Conservation (phyloP, 768 basidiomycete genomes). For the Suillus americanus region DNA sequence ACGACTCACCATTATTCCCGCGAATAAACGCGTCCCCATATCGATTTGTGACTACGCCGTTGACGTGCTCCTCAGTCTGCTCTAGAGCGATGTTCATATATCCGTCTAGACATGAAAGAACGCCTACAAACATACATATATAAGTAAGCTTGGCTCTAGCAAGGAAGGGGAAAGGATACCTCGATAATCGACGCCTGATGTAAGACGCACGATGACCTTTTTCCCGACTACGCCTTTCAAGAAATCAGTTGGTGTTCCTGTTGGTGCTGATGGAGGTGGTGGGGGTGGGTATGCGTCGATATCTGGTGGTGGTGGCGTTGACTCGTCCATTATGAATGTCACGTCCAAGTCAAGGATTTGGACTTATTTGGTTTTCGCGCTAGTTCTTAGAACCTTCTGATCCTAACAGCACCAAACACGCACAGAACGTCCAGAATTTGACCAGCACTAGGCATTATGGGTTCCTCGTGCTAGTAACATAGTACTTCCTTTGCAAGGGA, state of each 20-base stretch:
- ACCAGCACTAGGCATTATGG: too few species aligned
- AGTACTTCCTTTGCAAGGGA: too few species aligned
- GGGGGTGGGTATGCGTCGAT: conserved; percentile 42
- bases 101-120: conserved; percentile 93
- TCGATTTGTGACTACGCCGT: conserved; percentile 80
- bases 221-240: conserved; percentile 97
- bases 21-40: conserved; percentile 97
- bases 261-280: conserved; percentile 40
- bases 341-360: conserved; percentile 13
- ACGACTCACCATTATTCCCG: conserved; percentile 79
- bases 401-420: too few species aligned
- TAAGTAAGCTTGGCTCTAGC: not conserved
- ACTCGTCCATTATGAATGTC: conserved; percentile 24
- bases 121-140: conserved; percentile 47
- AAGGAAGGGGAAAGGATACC: conserved; percentile 45
- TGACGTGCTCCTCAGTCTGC: conserved; percentile 94
- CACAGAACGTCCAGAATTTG: too few species aligned
- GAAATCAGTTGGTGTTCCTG: conserved; percentile 91
- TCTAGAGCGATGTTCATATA: conserved; percentile 99
- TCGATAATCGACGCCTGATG: conserved; percentile 90
- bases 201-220: conserved; percentile 86
- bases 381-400: not conserved
- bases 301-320: conserved; percentile 39
- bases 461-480: too few species aligned
- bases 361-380: conserved; percentile 15